Evolutionary conservation across 108 stramenopile species (phyloP).

Genomic region (Aurantiochytrium sp.): DNA sequence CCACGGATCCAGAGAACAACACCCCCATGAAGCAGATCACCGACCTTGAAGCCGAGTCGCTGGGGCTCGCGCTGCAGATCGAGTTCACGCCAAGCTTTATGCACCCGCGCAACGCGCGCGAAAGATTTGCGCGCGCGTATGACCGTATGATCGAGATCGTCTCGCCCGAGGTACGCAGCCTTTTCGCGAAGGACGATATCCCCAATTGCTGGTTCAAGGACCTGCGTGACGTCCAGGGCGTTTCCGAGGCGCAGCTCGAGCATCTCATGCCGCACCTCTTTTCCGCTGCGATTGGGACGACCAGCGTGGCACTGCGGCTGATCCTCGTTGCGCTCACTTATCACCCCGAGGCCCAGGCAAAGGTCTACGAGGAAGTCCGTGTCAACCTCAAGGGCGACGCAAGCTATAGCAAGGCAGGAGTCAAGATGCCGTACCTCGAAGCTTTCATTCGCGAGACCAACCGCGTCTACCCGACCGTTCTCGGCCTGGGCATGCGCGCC

Average conservation of each 20-base stretch:
- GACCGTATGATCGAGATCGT: not conserved
- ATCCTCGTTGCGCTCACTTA: not conserved
- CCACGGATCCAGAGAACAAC: not conserved
- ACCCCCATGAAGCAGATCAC: not conserved
- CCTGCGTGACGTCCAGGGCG: not conserved
- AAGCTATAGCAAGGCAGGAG: not conserved
- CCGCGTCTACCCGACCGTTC: not conserved
- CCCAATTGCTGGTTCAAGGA: constrained; percentile 12
- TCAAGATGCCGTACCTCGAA: not conserved
- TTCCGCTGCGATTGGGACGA: constrained; percentile 17
- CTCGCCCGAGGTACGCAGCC: not conserved
- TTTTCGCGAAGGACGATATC: not conserved
- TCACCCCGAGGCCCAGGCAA: not conserved
- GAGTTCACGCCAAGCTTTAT: not conserved
- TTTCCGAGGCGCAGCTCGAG: not conserved
- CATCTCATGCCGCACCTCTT: not conserved
- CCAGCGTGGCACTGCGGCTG: not conserved
- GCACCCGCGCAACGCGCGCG: not conserved
- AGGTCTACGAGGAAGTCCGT: not conserved
- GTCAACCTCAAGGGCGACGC: not conserved
- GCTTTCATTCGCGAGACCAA: not conserved
- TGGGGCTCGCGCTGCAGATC: not conserved
- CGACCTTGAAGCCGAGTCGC: not conserved
- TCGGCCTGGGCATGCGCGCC: not conserved
- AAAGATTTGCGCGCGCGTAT: not conserved